Percentiles rank a stretch among this genome's conserved stretches.
Evolutionary conservation across 495 filamentous ascomycete genomes (phyloP).

Genomic region (Lasiosphaeria hispida): DNA sequence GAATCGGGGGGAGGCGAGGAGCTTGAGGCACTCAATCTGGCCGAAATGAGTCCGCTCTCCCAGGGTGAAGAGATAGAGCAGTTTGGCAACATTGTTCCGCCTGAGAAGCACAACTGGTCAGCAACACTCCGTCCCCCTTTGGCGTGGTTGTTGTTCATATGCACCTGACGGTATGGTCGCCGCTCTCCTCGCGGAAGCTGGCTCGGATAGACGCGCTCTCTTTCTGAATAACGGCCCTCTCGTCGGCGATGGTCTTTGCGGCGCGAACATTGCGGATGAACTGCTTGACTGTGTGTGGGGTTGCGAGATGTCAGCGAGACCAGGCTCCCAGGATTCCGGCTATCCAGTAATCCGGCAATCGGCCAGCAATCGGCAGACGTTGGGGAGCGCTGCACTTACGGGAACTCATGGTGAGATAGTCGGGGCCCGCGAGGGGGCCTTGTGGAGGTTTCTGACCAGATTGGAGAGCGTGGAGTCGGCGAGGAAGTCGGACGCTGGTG

Average conservation of each 20-base stretch:
- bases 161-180: constrained; percentile 84
- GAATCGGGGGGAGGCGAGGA: constrained; percentile 93
- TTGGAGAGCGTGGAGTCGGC: constrained; percentile 40
- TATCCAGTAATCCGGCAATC: not conserved
- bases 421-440: constrained; percentile 43
- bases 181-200: constrained; percentile 94
- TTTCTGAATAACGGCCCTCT: constrained; percentile 96
- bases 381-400: constrained; percentile 30
- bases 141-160: constrained; percentile 13
- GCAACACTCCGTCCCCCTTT: constrained; percentile 3
- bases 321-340: not conserved
- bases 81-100: constrained; percentile 97
- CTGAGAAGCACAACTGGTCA: constrained; percentile 45
- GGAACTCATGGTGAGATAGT: constrained; percentile 44
- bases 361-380: not conserved
- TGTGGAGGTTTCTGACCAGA: constrained; percentile 37
- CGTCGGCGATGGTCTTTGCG: constrained; percentile 97
- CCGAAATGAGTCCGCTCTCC: constrained; percentile 98
- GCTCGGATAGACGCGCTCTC: constrained; percentile 96
- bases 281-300: constrained; percentile 75
- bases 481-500: no score
- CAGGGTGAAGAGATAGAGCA: constrained; percentile 97
- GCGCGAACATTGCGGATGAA: constrained; percentile 99
- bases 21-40: constrained; percentile 98
- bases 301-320: constrained; percentile 11